Conservation (phyloP, 2,329 filamentous ascomycete genomes). For the Dothiorella sarmentorum region DNA sequence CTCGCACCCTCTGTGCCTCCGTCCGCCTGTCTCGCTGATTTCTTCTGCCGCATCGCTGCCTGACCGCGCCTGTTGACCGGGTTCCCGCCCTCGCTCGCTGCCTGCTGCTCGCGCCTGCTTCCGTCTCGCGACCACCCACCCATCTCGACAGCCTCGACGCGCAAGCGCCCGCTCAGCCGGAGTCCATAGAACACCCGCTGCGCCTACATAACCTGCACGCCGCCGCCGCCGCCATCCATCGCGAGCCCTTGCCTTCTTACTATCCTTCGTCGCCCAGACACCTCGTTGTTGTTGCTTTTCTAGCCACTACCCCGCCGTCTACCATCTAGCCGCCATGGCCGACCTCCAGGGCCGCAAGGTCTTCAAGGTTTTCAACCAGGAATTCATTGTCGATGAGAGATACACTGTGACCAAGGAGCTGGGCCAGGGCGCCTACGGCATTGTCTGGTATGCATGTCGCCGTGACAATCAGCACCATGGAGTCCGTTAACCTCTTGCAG, state of each 20-base stretch:
- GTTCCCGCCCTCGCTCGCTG: slow-evolving; percentile 10
- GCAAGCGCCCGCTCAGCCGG: neutral
- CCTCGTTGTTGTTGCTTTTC: neutral
- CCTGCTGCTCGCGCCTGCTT: too few species aligned
- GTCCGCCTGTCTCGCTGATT: neutral
- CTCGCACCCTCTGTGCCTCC: neutral
- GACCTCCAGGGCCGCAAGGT: slow-evolving; percentile 74
- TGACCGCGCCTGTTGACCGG: slow-evolving; percentile 3
- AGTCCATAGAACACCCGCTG: neutral
- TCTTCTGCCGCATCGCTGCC: neutral
- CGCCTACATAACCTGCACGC: neutral
- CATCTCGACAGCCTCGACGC: slow-evolving; percentile 2
- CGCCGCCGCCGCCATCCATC: neutral
- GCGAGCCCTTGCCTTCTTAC: neutral
- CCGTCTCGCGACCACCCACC: slow-evolving; percentile 4
- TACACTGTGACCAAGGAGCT: slow-evolving; percentile 99
- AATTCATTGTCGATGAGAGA: slow-evolving; percentile 96
- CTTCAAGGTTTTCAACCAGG: slow-evolving; percentile 99
- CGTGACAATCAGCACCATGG: slow-evolving; percentile 22
- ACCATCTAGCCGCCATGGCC: slow-evolving; percentile 45
- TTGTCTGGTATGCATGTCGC: slow-evolving; percentile 75
- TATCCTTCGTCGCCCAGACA: neutral
- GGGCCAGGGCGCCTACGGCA: slow-evolving; percentile 96
- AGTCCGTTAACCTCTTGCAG: slow-evolving; percentile 46
- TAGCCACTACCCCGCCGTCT: slow-evolving; percentile 1